These are phyloP conservation scores for Aplosporella prunicola DNA, from an alignment of 2,329 filamentous ascomycete species.

Conservation along the genomic window DNA sequence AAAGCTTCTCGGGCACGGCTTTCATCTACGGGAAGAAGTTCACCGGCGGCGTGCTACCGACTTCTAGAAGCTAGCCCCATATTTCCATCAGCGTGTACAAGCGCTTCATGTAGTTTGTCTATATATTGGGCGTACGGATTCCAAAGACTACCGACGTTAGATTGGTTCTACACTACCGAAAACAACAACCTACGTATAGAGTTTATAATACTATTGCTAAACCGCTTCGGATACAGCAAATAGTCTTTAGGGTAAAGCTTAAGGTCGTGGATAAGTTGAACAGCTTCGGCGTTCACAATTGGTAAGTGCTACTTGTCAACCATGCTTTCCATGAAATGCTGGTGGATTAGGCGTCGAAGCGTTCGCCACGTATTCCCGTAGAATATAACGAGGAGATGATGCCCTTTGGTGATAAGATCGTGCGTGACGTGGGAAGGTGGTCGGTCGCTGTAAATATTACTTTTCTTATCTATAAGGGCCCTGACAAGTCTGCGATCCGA, in stretches of 20 bases:
- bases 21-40: constrained; percentile 36
- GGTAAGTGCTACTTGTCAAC: too few relatives aligned
- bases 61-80: constrained; percentile 35
- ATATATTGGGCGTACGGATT: too few relatives aligned
- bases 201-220: constrained; percentile 40
- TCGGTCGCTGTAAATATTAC: constrained; percentile 34
- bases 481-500: constrained; percentile 32
- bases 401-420: constrained; percentile 36
- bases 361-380: constrained; percentile 36
- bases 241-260: constrained; percentile 39
- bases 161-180: too few relatives aligned
- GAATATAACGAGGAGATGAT: constrained; percentile 39
- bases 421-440: constrained; percentile 34
- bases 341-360: constrained; percentile 36
- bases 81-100: constrained; percentile 34
- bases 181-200: too few relatives aligned
- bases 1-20: constrained; percentile 27
- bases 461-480: constrained; percentile 38
- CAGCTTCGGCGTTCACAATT: constrained; percentile 40
- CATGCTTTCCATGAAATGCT: constrained; percentile 35
- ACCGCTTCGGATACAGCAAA: too few relatives aligned
- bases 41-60: constrained; percentile 39
- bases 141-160: too few relatives aligned
- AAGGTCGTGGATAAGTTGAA: constrained; percentile 32
- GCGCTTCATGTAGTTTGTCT: constrained; percentile 29